Evolutionary conservation across 768 basidiomycete genomes (phyloP), one percentile per base, ranked within the genome.

Genomic region (Suillus decipiens): DNA sequence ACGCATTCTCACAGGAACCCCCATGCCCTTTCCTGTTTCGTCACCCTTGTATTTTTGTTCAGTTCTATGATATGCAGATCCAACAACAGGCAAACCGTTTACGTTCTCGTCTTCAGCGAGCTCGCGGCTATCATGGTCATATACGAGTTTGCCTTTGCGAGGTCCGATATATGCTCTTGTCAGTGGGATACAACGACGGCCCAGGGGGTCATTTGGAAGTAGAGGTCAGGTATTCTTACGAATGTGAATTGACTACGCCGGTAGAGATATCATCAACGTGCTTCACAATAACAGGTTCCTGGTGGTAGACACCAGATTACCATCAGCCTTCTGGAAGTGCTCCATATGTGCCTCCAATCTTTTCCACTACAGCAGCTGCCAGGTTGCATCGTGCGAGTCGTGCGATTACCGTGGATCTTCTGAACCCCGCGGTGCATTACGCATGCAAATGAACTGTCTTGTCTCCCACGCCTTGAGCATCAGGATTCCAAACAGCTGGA

Each of bases 91-190:
- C 28, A 17, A 8, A 10, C 10, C 15, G 15, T 31, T 15, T 31
- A 15, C 48, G 2, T 17, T 17, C 8, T 15, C 7, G 15, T 51
- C 9, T 28, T 17, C 28, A 28, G 28, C 28, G 28, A 9, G 50
- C 48, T 50, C 22, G 14, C 7, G 1, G 48, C 15, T 17, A 31
- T 50, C 22, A 47, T 48, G 47, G 24, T 15, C 47, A 48, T 51
- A 24, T 51, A 19, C 19, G 50, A 51, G 9, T 51, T 51, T 19
- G 50, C 28, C 31, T 17, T 33, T 9, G 31, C 50, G 28, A 31
- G 24, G 17, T 51, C 15, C 17, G 68, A 69, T 17, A 17, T 51
- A 31, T 14, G 15, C 31, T 51, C 50, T 31, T 15, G 15, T 51
- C 28, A 17, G 17, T 33, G 15, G 47, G 22, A 48, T 14, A 48